These are phyloP conservation scores for Colletotrichum tabaci DNA, from an alignment of 2,329 filamentous ascomycete genomes.

Conservation along the genomic window DNA sequence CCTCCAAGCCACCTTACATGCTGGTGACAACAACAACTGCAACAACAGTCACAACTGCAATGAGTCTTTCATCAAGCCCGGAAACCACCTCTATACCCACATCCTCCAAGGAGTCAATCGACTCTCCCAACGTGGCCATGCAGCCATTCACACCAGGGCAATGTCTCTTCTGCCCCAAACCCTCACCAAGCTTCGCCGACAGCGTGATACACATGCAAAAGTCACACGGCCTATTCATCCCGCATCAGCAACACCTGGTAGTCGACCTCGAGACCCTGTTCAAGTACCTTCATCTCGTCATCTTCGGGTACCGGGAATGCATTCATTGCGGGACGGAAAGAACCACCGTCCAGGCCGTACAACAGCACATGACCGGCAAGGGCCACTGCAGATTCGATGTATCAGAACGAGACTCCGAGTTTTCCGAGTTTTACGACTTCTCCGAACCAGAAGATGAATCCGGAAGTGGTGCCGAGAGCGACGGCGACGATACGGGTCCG, in stretches of 20 bases:
- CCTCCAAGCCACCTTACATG: background rate
- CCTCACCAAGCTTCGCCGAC: constrained; percentile 49
- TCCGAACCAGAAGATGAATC: background rate
- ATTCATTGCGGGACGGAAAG: constrained; percentile 63
- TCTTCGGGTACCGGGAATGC: constrained; percentile 65
- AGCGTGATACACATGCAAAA: constrained; percentile 65
- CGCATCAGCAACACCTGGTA: constrained; percentile 54
- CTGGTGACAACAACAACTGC: background rate
- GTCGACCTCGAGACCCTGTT: constrained; percentile 64
- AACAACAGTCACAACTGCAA: background rate
- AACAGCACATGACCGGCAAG: constrained; percentile 66
- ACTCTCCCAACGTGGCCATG: background rate
- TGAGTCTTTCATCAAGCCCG: background rate
- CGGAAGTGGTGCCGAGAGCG: constrained; percentile 42
- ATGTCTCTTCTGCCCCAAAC: constrained; percentile 61
- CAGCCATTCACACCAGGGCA: constrained; percentile 48
- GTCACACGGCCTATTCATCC: constrained; percentile 62
- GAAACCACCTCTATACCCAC: background rate
- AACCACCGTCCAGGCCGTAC: constrained; percentile 58
- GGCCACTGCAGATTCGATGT: constrained; percentile 63
- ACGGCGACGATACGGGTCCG: background rate
- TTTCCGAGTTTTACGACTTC: constrained; percentile 56
- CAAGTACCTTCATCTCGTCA: constrained; percentile 63
- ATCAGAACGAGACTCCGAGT: constrained; percentile 52
- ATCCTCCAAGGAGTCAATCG: background rate